Evolutionary conservation across 2,329 filamentous ascomycete species (phyloP).

Genomic region (Metarhizium anisopliae): DNA sequence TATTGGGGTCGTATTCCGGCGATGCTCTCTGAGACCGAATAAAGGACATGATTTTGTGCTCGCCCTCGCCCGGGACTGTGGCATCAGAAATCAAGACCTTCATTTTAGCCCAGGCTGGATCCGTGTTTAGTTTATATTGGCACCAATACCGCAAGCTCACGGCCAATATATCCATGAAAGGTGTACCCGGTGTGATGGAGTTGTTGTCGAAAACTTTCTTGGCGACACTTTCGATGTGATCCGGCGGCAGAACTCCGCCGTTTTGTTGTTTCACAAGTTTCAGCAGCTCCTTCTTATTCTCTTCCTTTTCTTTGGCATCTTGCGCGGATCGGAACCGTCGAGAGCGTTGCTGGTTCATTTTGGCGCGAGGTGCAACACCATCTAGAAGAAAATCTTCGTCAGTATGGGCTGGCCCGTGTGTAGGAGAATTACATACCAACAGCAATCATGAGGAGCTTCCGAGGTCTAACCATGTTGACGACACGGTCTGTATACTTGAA

Average conservation of each 20-base stretch:
- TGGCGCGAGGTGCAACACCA: conserved; percentile 92
- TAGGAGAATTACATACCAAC: conserved; percentile 54
- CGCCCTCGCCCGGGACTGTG: conserved; percentile 92
- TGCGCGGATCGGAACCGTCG: conserved; percentile 90
- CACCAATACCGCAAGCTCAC: conserved; percentile 91
- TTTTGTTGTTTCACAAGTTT: conserved; percentile 77
- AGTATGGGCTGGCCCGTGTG: conserved; percentile 12
- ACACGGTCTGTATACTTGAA: conserved; percentile 99
- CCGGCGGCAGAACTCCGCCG: conserved; percentile 52
- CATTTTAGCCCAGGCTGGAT: conserved; percentile 88
- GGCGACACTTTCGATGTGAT: conserved; percentile 50
- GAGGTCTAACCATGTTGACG: conserved; percentile 94
- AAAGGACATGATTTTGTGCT: conserved; percentile 99
- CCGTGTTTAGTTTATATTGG: conserved; percentile 93
- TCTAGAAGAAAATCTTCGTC: conserved; percentile 41
- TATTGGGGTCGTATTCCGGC: conserved; percentile 90
- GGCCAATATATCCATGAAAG: conserved; percentile 96
- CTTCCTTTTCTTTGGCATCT: conserved; percentile 89
- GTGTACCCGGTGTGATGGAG: conserved; percentile 88
- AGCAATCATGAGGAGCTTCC: conserved; percentile 94
- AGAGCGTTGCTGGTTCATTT: conserved; percentile 99
- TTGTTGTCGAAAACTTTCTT: conserved; percentile 91
- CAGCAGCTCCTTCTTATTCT: conserved; percentile 79
- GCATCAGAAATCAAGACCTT: conserved; percentile 99
- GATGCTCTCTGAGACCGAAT: conserved; percentile 86